A percentile compares a stretch with the other conserved stretches of the same genome.
phyloP scores from a whole-genome alignment of 495 filamentous ascomycete genomes.

The Neurospora africana region DNA sequence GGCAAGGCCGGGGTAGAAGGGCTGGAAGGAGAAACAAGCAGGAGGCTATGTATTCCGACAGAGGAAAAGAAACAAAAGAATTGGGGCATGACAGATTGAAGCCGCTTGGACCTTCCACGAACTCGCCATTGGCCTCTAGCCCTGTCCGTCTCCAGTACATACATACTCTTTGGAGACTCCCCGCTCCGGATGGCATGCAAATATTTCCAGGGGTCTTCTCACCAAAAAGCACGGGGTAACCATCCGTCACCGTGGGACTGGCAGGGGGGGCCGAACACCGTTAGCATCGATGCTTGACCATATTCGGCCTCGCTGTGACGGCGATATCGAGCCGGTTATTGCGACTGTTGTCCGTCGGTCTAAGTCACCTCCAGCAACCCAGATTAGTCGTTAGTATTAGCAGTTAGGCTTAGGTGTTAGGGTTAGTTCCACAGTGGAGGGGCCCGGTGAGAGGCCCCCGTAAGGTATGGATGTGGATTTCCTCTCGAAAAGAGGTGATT shows the following conservation, averaged over 20 bases:
- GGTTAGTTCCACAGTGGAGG: no score
- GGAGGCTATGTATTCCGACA: neutral
- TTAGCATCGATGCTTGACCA: slow-evolving; percentile 15
- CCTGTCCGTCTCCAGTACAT: slow-evolving; percentile 12
- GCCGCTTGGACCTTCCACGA: slow-evolving; percentile 22
- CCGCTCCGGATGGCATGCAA: neutral
- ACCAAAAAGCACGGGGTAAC: slow-evolving; percentile 7
- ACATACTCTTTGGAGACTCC: neutral
- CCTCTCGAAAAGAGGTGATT: no score
- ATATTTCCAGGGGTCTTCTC: neutral
- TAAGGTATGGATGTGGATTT: no score
- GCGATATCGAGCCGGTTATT: neutral
- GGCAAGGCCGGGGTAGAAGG: slow-evolving; percentile 3
- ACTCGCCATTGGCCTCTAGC: slow-evolving; percentile 8
- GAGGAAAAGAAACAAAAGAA: slow-evolving; percentile 17
- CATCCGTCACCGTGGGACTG: slow-evolving; percentile 11
- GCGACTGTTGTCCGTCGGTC: no score
- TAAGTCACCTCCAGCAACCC: no score
- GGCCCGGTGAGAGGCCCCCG: no score
- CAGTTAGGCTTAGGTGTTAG: no score
- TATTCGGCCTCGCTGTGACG: slow-evolving; percentile 14
- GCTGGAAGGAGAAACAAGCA: slow-evolving; percentile 9
- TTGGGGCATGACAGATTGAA: slow-evolving; percentile 19
- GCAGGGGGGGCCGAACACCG: slow-evolving; percentile 7
- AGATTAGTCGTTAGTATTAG: no score